A percentile compares a stretch with the other conserved stretches of the same genome.
Evolutionary conservation across 2,329 filamentous ascomycete genomes (phyloP).

Genomic region (Claviceps sp.): DNA sequence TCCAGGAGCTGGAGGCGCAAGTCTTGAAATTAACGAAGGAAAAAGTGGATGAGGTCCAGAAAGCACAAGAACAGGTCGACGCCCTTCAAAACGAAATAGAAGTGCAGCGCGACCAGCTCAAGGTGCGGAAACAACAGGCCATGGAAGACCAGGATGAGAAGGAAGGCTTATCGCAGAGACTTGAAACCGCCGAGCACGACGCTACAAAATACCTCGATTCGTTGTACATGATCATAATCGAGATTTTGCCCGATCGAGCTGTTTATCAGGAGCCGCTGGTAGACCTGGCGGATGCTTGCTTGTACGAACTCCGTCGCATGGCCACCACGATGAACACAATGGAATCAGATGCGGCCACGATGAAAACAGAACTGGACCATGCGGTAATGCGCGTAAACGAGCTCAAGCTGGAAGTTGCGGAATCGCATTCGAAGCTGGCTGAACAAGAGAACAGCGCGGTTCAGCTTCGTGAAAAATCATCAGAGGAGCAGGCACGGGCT

Average conservation of each 20-base stretch:
- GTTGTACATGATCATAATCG: slow-evolving; percentile 44
- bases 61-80: slow-evolving; percentile 48
- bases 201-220: slow-evolving; percentile 38
- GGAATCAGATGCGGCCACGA: slow-evolving; percentile 44
- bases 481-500: slow-evolving; percentile 40
- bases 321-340: slow-evolving; percentile 45
- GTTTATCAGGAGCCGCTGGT: slow-evolving; percentile 43
- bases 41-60: slow-evolving; percentile 41
- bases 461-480: slow-evolving; percentile 39
- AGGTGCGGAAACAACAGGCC: slow-evolving; percentile 44
- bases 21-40: slow-evolving; percentile 50
- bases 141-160: slow-evolving; percentile 41
- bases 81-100: slow-evolving; percentile 48
- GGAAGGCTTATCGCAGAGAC: slow-evolving; percentile 35
- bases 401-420: slow-evolving; percentile 43
- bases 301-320: slow-evolving; percentile 43
- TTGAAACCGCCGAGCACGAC: slow-evolving; percentile 36
- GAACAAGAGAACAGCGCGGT: slow-evolving; percentile 36
- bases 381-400: slow-evolving; percentile 41
- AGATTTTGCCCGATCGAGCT: slow-evolving; percentile 39
- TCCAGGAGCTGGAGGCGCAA: slow-evolving; percentile 57
- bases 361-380: slow-evolving; percentile 50
- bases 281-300: slow-evolving; percentile 46
- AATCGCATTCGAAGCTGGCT: slow-evolving; percentile 37
- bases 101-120: slow-evolving; percentile 45